A percentile compares a stretch with the other conserved stretches of the same genome.
Evolutionary conservation across 163 green algal genomes (phyloP).

Genomic region (Volvox carteri): DNA sequence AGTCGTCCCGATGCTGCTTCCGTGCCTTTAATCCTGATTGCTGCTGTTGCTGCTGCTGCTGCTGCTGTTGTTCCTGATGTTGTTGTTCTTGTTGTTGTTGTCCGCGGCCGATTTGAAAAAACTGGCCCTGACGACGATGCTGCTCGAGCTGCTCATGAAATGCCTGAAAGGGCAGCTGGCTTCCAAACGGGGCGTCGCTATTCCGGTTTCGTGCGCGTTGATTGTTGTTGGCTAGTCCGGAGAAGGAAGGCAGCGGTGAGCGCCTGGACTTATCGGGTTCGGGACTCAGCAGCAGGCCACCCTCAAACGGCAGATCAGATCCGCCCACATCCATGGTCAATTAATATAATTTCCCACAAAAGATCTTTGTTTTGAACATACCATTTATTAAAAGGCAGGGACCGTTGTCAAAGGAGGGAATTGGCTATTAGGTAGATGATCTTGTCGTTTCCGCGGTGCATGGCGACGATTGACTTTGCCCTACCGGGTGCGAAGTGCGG

Average conservation of each 20-base stretch:
- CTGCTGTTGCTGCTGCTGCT: neutral
- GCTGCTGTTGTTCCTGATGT: too few relatives aligned
- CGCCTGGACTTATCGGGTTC: neutral
- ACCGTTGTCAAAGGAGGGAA: too few relatives aligned
- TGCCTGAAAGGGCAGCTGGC: neutral
- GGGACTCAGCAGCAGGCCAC: slow-evolving; percentile 1
- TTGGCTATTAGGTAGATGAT: too few relatives aligned
- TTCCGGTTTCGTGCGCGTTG: neutral
- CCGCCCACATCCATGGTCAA: neutral
- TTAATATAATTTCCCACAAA: too few relatives aligned
- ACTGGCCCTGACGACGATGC: neutral
- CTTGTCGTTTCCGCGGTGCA: too few relatives aligned
- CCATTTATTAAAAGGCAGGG: too few relatives aligned
- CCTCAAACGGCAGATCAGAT: neutral
- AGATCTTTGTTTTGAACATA: too few relatives aligned
- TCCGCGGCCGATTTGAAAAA: too few relatives aligned
- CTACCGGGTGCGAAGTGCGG: too few relatives aligned
- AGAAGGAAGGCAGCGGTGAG: neutral
- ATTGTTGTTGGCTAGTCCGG: neutral
- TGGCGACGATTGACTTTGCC: too few relatives aligned
- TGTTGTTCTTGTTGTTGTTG: neutral
- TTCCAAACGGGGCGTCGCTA: neutral
- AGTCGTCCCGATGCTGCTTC: neutral
- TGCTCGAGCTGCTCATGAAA: too few relatives aligned
- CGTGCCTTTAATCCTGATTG: neutral